Percentiles rank a stretch among this genome's conserved stretches.
Conservation (phyloP, 352 stramenopile species). For the Aphanomyces astaci region DNA sequence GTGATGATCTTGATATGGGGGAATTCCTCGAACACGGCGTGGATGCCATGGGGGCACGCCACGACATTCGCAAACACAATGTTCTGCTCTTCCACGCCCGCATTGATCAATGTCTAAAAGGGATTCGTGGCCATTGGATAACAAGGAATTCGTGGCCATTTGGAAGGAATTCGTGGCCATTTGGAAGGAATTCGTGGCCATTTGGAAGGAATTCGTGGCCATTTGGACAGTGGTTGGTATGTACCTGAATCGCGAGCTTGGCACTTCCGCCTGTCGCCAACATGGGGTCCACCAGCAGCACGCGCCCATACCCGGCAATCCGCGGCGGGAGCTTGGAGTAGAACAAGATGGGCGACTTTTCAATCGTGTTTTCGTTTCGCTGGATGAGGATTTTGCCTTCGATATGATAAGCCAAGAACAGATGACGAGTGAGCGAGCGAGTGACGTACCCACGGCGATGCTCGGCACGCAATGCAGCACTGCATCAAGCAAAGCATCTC, state of each 20-base stretch:
- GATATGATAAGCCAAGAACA: neutral
- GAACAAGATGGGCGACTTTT: slow-evolving; percentile 85
- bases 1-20: slow-evolving; percentile 79
- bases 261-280: slow-evolving; percentile 87
- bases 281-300: slow-evolving; percentile 97
- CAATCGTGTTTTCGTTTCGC: slow-evolving; percentile 84
- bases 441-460: slow-evolving; percentile 56
- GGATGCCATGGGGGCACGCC: slow-evolving; percentile 85
- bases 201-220: neutral
- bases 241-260: slow-evolving; percentile 85
- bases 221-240: neutral
- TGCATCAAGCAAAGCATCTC: slow-evolving; percentile 84
- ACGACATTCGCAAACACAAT: slow-evolving; percentile 96
- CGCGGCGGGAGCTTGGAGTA: slow-evolving; percentile 92
- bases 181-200: too few relatives aligned
- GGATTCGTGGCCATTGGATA: too few relatives aligned
- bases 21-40: slow-evolving; percentile 58
- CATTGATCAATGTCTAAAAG: slow-evolving; percentile 73
- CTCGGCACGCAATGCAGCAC: slow-evolving; percentile 82
- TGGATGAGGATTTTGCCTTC: slow-evolving; percentile 96
- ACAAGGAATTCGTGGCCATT: too few relatives aligned
- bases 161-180: too few relatives aligned
- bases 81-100: slow-evolving; percentile 76
- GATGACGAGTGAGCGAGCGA: neutral
- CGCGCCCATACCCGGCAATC: slow-evolving; percentile 67